Evolutionary conservation across 768 basidiomycete genomes (phyloP), one percentile per base, ranked within the genome.

Genomic region (Cyclocybe cylindracea): DNA sequence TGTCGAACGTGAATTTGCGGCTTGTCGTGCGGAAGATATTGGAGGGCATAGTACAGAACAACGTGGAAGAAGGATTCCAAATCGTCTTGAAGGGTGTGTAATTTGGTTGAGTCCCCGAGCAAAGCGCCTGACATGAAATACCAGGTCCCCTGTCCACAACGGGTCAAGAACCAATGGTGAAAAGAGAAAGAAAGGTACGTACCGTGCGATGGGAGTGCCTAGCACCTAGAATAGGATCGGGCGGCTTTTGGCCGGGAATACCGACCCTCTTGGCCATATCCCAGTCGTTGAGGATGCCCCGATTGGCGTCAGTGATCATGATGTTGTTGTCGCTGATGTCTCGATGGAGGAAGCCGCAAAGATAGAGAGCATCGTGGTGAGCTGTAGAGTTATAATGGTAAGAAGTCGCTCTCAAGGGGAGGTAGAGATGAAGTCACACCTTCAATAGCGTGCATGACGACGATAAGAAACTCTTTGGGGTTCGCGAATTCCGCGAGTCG

Each of bases 71-170:
- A 16, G 1, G 16, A 16, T 16, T 16, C 16, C 16, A 16, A 16
- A 1, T 24, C 24, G 2, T 24, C 24, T 3, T 24, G 24, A 2
- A 24, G 24, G 24, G 5, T 24, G 24, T 24, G 24, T 24, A 24
- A 24, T 24, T 24, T 24, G 24, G 2, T 24, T 5, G 24, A 5
- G 3, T 24, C 24, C 33, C 7, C 8, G 8, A 69, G 57, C 4
- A 70, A 42, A n/a, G 42, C 48, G 1, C 53, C 45, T 4, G 67
- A 67, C 52, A 67, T 63, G 43, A 68, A 68, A 24, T 58, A 57
- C 67, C 66, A 68, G 13, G 64, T 70, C 2, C 66, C 67, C 67
- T 69, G 46, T 35, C 19, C 40, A n/a, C 31, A 6, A 46, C 36
- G 8, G 19, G n/a, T 8, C 36, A 29, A 32, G 31, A n/a, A 34